phyloP scores from a whole-genome alignment of 768 basidiomycete species.

The Glaciozyma antarctica region DNA sequence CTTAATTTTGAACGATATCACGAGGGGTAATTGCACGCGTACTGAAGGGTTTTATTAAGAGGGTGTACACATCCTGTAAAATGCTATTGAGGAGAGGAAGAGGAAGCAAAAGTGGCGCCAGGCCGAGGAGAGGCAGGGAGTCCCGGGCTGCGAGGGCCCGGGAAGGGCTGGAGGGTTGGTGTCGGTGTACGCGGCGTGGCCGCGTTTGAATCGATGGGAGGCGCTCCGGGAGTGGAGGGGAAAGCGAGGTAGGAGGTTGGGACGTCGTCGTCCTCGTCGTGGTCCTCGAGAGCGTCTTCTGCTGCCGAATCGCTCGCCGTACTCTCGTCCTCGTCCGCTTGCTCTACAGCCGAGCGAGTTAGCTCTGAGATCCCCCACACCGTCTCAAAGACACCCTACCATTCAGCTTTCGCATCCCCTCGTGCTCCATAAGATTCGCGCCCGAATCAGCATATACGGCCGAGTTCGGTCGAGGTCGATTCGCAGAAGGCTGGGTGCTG shows the following conservation, averaged over 20 bases:
- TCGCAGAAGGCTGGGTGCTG: not conserved
- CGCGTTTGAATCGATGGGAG: not conserved
- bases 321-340: not conserved
- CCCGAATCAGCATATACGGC: constrained; percentile 28
- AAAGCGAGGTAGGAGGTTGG: not conserved
- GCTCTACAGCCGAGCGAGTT: not conserved
- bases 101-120: not conserved
- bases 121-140: not conserved
- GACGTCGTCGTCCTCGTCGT: not conserved
- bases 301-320: not conserved
- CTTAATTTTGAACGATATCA: not conserved
- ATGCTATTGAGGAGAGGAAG: not conserved
- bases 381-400: constrained; percentile 2
- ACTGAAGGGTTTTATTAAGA: too few relatives aligned
- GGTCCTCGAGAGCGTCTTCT: not conserved
- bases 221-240: not conserved
- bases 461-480: constrained; percentile 24
- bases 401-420: constrained; percentile 7
- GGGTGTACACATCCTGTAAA: too few relatives aligned
- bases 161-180: not conserved
- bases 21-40: not conserved
- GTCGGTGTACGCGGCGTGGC: not conserved
- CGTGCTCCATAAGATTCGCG: constrained; percentile 30
- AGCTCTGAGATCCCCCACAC: not conserved
- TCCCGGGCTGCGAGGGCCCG: not conserved